These are phyloP conservation scores for Fusarium tanahbumbuense DNA, from an alignment of 2,329 filamentous ascomycete species.

Conservation along the genomic window DNA sequence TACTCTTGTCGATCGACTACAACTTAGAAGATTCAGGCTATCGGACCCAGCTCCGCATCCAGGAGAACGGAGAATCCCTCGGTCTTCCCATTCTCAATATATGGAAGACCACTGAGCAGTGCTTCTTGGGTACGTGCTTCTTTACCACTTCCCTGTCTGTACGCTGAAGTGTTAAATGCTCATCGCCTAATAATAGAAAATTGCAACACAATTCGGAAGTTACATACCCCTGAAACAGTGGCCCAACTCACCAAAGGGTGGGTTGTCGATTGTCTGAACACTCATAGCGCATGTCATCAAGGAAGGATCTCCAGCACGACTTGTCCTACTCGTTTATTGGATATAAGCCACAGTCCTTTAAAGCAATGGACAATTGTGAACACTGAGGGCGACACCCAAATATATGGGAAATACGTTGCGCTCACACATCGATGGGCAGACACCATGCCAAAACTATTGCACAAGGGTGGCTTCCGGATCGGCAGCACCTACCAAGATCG, in stretches of 20 bases:
- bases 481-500: accelerated
- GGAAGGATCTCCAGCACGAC: accelerated
- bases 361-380: accelerated
- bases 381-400: accelerated
- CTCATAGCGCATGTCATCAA: accelerated
- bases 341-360: accelerated
- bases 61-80: too few relatives aligned
- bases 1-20: too few relatives aligned
- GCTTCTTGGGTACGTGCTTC: background rate
- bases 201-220: accelerated
- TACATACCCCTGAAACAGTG: background rate
- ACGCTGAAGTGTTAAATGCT: too few relatives aligned
- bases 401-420: background rate
- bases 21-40: too few relatives aligned
- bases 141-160: accelerated
- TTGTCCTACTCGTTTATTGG: background rate
- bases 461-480: accelerated
- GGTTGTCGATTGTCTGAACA: accelerated
- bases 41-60: too few relatives aligned
- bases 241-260: accelerated
- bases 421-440: background rate
- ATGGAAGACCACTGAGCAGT: background rate
- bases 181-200: too few relatives aligned
- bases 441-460: accelerated
- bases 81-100: too few relatives aligned